Evolutionary conservation across 768 basidiomycete genomes (phyloP), one percentile per base, ranked within the genome.

Genomic region (Infundibulicybe gibba): DNA sequence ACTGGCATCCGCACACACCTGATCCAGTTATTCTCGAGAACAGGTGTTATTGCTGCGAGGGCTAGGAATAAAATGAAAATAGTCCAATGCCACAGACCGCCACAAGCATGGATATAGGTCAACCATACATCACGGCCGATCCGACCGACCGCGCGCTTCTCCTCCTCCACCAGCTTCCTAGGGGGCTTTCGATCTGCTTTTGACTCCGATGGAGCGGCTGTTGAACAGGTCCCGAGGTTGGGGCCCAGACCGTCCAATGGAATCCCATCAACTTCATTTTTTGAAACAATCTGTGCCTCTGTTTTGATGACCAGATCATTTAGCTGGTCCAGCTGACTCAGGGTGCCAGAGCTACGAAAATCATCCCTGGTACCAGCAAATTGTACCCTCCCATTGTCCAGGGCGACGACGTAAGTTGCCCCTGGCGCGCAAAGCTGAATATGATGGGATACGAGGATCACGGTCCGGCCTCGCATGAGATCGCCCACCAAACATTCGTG

Each of bases 381-480:
- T 40, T 77, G 68, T 12, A 94, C 76, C n/a, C 80, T 79, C 25
- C 90, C 90, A 56, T 88, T 84, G 55, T 92, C 89, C 21, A 93
- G 72, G 12, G 87, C 83, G 33, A 95, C 87, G 53, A 97, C 75
- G 63, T 91, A 94, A 17, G 67, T 70, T 2, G 94, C 91, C 25
- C 80, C 86, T 1, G 89, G 81, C 2, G 82, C 76, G 57, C 90
- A 93, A 4, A 98, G 75, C 58, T 93, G 88, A 30, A 97, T 87
- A 58, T 95, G 93, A 59, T 99, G 95, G 2, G 94, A 97, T 43
- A 98, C 95, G 12, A 99, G 76, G 49, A 98, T 81, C 51, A 94
- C 71, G 0, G 97, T 97, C 32, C 94, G 79, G 20, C 81, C 84
- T 43, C 70, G 66, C 75, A 94, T 81, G 32, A 98, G 73, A 15